Conservation (phyloP, 768 basidiomycete genomes). For the Coprinopsis cinerea region DNA sequence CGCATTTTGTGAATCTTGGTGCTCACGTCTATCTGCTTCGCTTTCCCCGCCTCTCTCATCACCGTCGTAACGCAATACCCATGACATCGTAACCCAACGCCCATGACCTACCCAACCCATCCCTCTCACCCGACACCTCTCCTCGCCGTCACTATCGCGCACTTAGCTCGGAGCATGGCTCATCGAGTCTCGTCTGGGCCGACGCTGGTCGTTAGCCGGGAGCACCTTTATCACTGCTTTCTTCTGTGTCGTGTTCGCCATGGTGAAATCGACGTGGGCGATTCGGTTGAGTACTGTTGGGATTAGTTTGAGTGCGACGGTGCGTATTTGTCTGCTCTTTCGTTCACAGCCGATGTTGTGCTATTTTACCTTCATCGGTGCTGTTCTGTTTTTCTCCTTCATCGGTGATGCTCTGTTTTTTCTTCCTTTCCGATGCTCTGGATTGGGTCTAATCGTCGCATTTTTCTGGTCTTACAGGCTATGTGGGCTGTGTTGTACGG, state of each 20-base stretch:
- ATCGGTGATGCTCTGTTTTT: neutral
- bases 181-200: conserved; percentile 64
- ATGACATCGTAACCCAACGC: neutral
- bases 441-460: neutral
- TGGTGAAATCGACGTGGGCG: conserved; percentile 49
- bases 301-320: conserved; percentile 72
- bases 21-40: neutral
- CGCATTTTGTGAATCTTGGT: conserved; percentile 6
- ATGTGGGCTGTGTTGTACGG: conserved; percentile 90
- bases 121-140: no score
- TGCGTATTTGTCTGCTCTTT: conserved; percentile 26
- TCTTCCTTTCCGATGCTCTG: neutral
- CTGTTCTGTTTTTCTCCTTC: neutral
- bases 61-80: no score
- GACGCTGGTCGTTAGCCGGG: conserved; percentile 65
- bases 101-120: no score
- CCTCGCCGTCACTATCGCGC: neutral
- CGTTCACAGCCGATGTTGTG: no score
- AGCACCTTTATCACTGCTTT: conserved; percentile 73
- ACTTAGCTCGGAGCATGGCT: conserved; percentile 78
- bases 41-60: no score
- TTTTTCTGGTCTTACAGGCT: conserved; percentile 32
- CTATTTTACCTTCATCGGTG: neutral
- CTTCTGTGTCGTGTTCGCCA: conserved; percentile 66
- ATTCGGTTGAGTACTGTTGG: conserved; percentile 68